These are phyloP conservation scores for Sclerotinia minor DNA, from an alignment of 2,329 filamentous ascomycete species.

Conservation along the genomic window DNA sequence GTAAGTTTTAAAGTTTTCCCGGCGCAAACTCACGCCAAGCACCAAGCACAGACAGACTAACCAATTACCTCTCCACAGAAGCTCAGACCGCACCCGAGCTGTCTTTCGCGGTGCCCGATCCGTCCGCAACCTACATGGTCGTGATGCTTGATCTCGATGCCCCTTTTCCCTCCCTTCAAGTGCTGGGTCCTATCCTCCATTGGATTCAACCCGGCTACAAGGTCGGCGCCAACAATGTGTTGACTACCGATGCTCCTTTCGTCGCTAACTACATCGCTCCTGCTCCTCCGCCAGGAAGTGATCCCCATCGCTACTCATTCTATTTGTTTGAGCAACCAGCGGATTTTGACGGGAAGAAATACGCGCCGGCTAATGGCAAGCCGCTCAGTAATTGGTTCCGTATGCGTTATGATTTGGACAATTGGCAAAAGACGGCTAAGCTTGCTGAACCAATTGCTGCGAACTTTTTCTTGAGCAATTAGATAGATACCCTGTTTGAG, in stretches of 20 bases:
- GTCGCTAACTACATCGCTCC: slow-evolving; percentile 48
- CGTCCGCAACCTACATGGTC: slow-evolving; percentile 44
- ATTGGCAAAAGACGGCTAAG: slow-evolving; percentile 43
- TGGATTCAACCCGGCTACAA: slow-evolving; percentile 47
- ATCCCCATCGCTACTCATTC: slow-evolving; percentile 53
- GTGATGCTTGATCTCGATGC: slow-evolving; percentile 51
- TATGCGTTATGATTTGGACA: slow-evolving; percentile 48
- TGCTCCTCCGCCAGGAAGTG: slow-evolving; percentile 48
- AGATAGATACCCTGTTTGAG: slow-evolving; percentile 12
- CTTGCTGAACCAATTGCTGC: slow-evolving; percentile 43
- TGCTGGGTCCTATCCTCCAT: slow-evolving; percentile 51
- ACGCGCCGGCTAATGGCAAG: slow-evolving; percentile 43
- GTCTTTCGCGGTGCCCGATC: slow-evolving; percentile 25
- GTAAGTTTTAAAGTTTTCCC: slow-evolving; percentile 31
- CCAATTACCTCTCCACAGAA: slow-evolving; percentile 24
- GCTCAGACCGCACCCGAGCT: slow-evolving; percentile 34
- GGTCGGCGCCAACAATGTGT: background rate
- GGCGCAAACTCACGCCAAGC: background rate
- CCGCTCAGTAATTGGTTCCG: slow-evolving; percentile 43
- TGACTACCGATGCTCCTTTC: slow-evolving; percentile 32
- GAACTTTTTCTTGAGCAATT: slow-evolving; percentile 45
- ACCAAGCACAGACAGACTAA: background rate
- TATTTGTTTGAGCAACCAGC: slow-evolving; percentile 51
- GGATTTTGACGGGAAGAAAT: slow-evolving; percentile 42
- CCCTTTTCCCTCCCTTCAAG: slow-evolving; percentile 46